Evolutionary conservation across 2,329 filamentous ascomycete genomes (phyloP), one percentile per base, ranked within the genome.

Genomic region (Neofusicoccum parvum): DNA sequence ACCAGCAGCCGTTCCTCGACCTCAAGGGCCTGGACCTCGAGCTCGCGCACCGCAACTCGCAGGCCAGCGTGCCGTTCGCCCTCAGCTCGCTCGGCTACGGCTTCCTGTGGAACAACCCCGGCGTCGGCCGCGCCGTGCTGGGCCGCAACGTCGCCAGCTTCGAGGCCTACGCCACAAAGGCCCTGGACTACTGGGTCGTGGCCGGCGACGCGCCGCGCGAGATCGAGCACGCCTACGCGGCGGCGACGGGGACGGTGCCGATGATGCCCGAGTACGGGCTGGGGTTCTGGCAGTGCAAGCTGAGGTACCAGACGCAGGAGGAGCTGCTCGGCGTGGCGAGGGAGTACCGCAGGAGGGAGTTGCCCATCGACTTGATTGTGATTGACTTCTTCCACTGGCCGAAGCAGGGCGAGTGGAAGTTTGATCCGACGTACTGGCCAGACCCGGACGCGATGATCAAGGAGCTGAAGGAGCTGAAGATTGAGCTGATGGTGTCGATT

Each of bases 241-340:
- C 75, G 3, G 85, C 80, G 1, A 88, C 87, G 0, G 88, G 88
- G 0, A 83, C 80, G 39, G 86, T 85, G 0, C 88, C 88, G 0
- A 86, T 87, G 83, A 90, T 90, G 87, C 88, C 88, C 1, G 87
- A 89, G 69, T 89, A 88, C 69, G 87, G 87, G 0, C 79, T 90
- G 0, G 88, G 88, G 0, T 90, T 90, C 72, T 90, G 87, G 87
- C 88, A 90, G 72, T 89, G 86, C 74, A 90, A 88, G 74, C 77
- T 90, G 11, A 81, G 87, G 1, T 90, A 90, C 69, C 85, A 87
- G 73, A 89, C 85, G 0, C 88, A 90, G 70, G 86, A 89, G 17
- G 87, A 90, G 71, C 72, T 89, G 0, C 78, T 90, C 0, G 74
- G 79, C 5, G 82, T 90, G 0, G 88, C 87, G 0, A 75, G 87